Conservation (phyloP, 768 basidiomycete genomes). For the Crassisporium funariophilum region DNA sequence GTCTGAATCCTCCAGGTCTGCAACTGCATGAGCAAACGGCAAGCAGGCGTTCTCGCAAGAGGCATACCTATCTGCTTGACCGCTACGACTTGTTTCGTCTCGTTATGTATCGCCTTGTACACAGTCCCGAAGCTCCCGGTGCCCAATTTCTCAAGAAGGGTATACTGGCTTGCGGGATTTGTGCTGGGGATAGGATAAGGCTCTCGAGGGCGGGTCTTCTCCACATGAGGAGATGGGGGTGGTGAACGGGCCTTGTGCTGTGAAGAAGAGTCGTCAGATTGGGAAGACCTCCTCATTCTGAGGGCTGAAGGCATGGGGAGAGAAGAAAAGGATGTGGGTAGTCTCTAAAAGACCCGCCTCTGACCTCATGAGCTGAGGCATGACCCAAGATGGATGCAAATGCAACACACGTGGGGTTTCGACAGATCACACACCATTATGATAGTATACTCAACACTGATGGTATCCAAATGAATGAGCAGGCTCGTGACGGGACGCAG, state of each 20-base stretch:
- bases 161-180: constrained; percentile 90
- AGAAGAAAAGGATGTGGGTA: constrained; percentile 19
- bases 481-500: no score
- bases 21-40: constrained; percentile 8
- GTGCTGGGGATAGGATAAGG: constrained; percentile 72
- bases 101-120: constrained; percentile 96
- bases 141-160: constrained; percentile 92
- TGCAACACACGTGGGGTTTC: constrained; percentile 12
- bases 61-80: constrained; percentile 94
- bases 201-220: constrained; percentile 47
- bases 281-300: constrained; percentile 23
- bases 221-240: constrained; percentile 50
- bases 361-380: constrained; percentile 27
- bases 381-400: constrained; percentile 17
- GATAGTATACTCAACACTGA: no score
- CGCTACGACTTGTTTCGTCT: constrained; percentile 92
- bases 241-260: constrained; percentile 52
- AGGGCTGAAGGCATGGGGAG: constrained; percentile 19
- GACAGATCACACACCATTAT: constrained; percentile 14
- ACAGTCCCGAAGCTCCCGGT: constrained; percentile 97
- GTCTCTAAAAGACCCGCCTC: constrained; percentile 13
- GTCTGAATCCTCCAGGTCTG: constrained; percentile 96
- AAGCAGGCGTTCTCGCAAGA: constrained; percentile 5
- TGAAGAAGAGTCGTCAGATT: constrained; percentile 18
- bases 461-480: no score